Evolutionary conservation across 1,284 basidiomycete genomes (phyloP).

Genomic region (Gomphus bonarii): DNA sequence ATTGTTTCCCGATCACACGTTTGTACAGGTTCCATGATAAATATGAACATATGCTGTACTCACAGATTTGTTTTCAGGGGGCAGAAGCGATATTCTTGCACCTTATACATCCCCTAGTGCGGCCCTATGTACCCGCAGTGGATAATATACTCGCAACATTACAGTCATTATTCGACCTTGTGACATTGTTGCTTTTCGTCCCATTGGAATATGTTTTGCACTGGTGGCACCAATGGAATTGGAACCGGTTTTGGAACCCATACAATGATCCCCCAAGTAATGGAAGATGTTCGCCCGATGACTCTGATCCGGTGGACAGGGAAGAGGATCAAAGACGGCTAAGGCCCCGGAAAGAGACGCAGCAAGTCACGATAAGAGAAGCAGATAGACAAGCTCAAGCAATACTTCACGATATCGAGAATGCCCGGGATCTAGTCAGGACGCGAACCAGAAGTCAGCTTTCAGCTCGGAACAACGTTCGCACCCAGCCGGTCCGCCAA

Average conservation of each 20-base stretch:
- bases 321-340: background rate
- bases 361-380: background rate
- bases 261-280: background rate
- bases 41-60: background rate
- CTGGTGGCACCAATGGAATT: constrained; percentile 29
- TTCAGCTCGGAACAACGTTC: background rate
- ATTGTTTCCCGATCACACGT: constrained; percentile 65
- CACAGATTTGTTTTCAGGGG: constrained; percentile 35
- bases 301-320: background rate
- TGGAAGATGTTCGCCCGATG: background rate
- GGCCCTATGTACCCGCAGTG: constrained; percentile 52
- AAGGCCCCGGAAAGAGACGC: background rate
- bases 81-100: constrained; percentile 72
- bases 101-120: constrained; percentile 57
- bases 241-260: background rate
- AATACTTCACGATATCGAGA: constrained; percentile 4
- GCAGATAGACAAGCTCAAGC: constrained; percentile 3
- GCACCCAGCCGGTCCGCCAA: background rate
- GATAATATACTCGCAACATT: constrained; percentile 49
- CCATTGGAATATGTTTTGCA: constrained; percentile 38
- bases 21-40: constrained; percentile 21
- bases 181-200: constrained; percentile 42
- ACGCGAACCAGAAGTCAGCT: background rate
- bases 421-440: constrained; percentile 6
- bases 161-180: constrained; percentile 52